Conservation (phyloP, 345 rosid species). For the Pistacia integerrima region DNA sequence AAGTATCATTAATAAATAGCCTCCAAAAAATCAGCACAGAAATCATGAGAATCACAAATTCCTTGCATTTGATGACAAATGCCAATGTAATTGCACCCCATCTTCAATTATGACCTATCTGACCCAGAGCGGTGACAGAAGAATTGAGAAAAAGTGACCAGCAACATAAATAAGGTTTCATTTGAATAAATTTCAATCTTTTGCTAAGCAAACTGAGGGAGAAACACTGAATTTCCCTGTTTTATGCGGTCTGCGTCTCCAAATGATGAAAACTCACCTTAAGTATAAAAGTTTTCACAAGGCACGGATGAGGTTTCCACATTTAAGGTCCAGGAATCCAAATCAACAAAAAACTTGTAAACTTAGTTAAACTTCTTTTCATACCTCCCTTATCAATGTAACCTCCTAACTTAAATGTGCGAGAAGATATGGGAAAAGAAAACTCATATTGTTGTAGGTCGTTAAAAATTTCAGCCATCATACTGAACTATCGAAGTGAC, state of each 20-base stretch:
- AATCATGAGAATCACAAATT: slow-evolving; percentile 3
- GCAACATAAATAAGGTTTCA: neutral
- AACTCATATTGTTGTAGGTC: neutral
- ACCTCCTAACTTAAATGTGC: neutral
- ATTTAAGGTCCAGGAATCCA: neutral
- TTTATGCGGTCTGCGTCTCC: neutral
- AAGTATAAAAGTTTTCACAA: neutral
- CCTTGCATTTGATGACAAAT: neutral
- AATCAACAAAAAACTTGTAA: neutral
- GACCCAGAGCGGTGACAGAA: neutral
- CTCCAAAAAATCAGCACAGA: neutral
- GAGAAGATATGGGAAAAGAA: neutral
- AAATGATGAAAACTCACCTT: neutral
- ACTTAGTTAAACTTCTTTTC: neutral
- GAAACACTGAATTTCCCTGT: neutral
- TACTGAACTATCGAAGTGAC: neutral
- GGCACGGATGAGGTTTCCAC: neutral
- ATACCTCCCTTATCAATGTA: neutral
- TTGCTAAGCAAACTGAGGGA: neutral
- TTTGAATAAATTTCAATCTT: neutral
- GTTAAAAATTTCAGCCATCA: neutral
- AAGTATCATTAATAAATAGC: neutral
- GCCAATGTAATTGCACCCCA: neutral
- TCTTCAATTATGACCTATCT: neutral
- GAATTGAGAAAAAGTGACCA: neutral